Evolutionary conservation across 2,329 filamentous ascomycete species (phyloP), one percentile per base, ranked within the genome.

Genomic region (Colletotrichum noveboracense): DNA sequence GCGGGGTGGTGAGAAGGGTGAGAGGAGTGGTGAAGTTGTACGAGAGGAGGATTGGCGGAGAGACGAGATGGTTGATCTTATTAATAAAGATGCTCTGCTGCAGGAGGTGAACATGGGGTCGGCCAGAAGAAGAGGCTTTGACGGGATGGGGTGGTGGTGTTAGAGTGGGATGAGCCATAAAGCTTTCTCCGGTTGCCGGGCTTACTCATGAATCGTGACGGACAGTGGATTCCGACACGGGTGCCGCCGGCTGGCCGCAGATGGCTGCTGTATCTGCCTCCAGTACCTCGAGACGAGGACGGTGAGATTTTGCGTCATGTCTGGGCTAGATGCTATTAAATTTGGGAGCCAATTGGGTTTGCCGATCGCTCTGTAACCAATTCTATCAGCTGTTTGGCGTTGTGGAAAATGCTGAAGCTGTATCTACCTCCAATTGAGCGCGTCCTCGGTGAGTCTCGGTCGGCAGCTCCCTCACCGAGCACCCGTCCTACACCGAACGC

Each of bases 81-180:
- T 62, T 52, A 70, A 70, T 26, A 38, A 70, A 21, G 56, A 30
- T 43, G 48, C 43, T 34, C 60, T 74, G 21, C 64, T 18, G 43
- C 74, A 48, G 64, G 64, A 69, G 64, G 28, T 38, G 36, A 65
- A 65, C 74, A 76, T 74, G 74, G 65, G 65, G 28, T 36, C 36
- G n/a, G 67, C 56, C 36, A 26, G 55, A 48, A 18, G 32, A 34
- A 60, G 55, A 21, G 52, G 61, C 26, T 65, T 66, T 48, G 52
- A 60, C 36, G 21, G 55, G 48, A 75, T 68, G 34, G 52, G 70
- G 64, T 65, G 64, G 64, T 74, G 58, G 64, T 76, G 70, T 74
- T 74, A 61, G 56, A 66, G 65, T 76, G 70, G 74, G 64, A 74
- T 67, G 69, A 75, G 72, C 69, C 62, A 69, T 74, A 74, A 75